Base-by-base conservation (phyloP, 2,329 filamentous ascomycete species). In the Alternaria conjuncta region DNA sequence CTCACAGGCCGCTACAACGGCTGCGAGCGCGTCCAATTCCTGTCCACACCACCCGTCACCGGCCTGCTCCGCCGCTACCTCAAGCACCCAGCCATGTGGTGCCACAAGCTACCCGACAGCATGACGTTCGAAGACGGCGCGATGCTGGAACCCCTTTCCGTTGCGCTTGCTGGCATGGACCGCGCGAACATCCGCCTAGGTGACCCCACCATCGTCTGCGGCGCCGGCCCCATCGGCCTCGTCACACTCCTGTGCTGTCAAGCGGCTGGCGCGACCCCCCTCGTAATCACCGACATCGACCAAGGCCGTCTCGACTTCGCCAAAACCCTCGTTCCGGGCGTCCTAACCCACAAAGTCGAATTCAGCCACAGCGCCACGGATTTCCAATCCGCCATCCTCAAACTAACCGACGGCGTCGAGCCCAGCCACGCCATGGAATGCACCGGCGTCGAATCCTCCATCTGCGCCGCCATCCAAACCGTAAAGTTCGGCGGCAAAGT, bases 401-500 rank as follows among this genome's bases (percentile, higher is more conserved):
- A 85, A 69, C 84, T 88, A 3, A 91, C 96, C 72, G 59, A 60
- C 30, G 92, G 92, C 25, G 84, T 95, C 70, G 92, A 97, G 82
- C 94, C 95, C 0, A 87, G 90, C 18, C 84, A 97, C 57, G 90
- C 90, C 12, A 87, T 98, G 82, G 95, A 98, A 82, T 98, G 95
- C 84, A 98, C 96, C 0, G 96, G 96, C 55, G 93, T 97, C 15
- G 94, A 97, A 85, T 93, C 90, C 82, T 94, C 91, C 79, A 92
- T 98, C 75, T 88, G 89, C 6, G 86, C 92, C 26, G 93, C 94
- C 57, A 95, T 97, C 78, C 96, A 94, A 87, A 90, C 92, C 10
- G 88, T 92, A 79, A 96, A 95, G 83, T 98, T 98, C 75, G 96
- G 95, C 69, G 95, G 96, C 73, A 97, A 96, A 82, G 95, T 98